Evolutionary conservation across 805 yeast genomes (phyloP), one percentile per base, ranked within the genome.

Genomic region (Suhomyces pyralidae): DNA sequence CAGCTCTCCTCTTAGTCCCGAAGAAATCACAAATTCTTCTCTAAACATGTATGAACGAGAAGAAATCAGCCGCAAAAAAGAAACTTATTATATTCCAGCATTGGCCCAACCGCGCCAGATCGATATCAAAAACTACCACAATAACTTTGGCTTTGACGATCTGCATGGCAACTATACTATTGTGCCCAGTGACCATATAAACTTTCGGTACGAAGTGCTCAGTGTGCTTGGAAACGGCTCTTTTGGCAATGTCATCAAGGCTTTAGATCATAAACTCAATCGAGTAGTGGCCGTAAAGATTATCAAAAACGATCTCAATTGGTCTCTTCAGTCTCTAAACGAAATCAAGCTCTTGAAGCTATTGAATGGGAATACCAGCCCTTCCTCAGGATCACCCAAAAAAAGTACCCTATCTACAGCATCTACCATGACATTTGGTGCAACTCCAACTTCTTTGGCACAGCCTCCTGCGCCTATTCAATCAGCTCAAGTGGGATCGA

Each of bases 91-190:
- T 58, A 64, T 81, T 3, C 87, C 89, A 0, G 60, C 38, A 42
- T 53, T 51, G 17, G 46, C 48, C 5, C 12, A 19, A 20, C 67
- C 62, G 45, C 51, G 68, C 10, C 56, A 57, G 3, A 67, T 74
- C 5, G 73, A 77, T 52, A 66, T 74, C 17, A 68, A 71, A 40
- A 74, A 74, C 56, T 70, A 65, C 51, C 68, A 63, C 20, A 65
- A 68, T 46, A 85, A 85, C 66, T 83, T 81, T 69, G 92, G 91
- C 0, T 88, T 85, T 65, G 96, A 88, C 63, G 94, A 89, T 62
- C 65, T 66, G 9, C 69, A 79, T 10, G 87, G 89, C 3, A 87
- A 88, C 61, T 85, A 87, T 60, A 70, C 72, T 5, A 73, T 81
- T 1, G 60, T 73, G 0, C 63, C 65, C 1, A 82, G 85, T 9